A percentile compares a stretch with the other conserved stretches of the same genome.
Evolutionary conservation across 2,329 filamentous ascomycete species (phyloP).

Genomic region (Leptodontidium sp.): DNA sequence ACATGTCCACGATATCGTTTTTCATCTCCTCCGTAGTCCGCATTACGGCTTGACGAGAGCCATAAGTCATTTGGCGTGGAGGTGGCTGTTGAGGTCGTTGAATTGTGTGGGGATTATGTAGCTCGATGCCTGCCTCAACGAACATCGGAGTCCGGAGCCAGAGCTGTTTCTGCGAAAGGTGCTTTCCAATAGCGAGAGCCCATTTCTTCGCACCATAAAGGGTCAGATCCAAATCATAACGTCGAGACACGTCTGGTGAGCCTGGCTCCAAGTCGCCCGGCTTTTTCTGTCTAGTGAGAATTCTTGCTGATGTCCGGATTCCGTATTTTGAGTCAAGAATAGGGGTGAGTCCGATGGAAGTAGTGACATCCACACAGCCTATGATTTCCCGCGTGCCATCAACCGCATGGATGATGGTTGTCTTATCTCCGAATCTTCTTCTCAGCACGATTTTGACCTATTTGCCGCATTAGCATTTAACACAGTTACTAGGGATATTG

Average conservation of each 20-base stretch:
- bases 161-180: conserved; percentile 71
- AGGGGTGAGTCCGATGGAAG: conserved; percentile 72
- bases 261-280: conserved; percentile 69
- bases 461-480: not conserved
- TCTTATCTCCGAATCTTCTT: conserved; percentile 62
- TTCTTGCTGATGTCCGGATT: conserved; percentile 76
- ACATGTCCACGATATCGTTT: conserved; percentile 84
- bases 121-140: conserved; percentile 71
- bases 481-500: not conserved
- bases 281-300: conserved; percentile 71
- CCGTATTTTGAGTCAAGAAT: conserved; percentile 74
- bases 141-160: conserved; percentile 72
- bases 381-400: conserved; percentile 78
- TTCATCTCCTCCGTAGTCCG: conserved; percentile 87
- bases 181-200: conserved; percentile 70
- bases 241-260: conserved; percentile 61
- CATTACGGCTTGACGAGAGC: conserved; percentile 48
- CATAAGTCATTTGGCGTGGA: conserved; percentile 46
- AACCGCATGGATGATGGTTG: conserved; percentile 72
- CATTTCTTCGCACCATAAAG: conserved; percentile 79
- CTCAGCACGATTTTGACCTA: conserved; percentile 74
- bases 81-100: conserved; percentile 40
- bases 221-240: conserved; percentile 74
- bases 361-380: conserved; percentile 75
- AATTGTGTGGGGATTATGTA: conserved; percentile 76